These are phyloP conservation scores for Paragyromitra xinjiangensis DNA, from an alignment of 495 filamentous ascomycete species.

Conservation along the genomic window DNA sequence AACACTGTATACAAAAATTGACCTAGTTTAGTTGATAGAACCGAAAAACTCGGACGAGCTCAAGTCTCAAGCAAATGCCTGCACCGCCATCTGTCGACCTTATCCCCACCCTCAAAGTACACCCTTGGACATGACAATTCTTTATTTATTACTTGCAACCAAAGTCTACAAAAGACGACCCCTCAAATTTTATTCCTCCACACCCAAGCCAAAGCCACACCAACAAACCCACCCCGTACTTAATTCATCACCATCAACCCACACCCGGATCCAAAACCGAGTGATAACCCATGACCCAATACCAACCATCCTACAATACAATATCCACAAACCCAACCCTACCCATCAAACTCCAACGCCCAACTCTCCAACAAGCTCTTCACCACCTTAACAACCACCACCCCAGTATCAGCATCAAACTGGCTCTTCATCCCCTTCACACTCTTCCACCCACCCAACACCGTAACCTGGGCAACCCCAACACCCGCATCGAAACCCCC, in stretches of 20 bases:
- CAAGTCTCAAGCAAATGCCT: no score
- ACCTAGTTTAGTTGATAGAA: no score
- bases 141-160: no score
- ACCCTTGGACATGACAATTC: no score
- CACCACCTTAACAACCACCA: conserved; percentile 24
- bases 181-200: neutral
- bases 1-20: no score
- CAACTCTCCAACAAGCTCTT: conserved; percentile 33
- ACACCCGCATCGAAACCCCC: conserved; percentile 62
- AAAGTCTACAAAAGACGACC: no score
- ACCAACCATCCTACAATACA: conserved; percentile 3
- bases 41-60: no score
- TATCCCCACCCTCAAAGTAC: no score
- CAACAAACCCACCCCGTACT: neutral
- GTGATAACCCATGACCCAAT: neutral
- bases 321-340: conserved; percentile 17
- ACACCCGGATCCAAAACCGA: neutral
- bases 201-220: neutral
- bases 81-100: no score
- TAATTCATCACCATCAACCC: no score
- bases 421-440: neutral
- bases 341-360: conserved; percentile 38
- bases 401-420: conserved; percentile 7
- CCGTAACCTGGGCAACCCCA: conserved; percentile 66
- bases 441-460: conserved; percentile 62